Percentiles rank a stretch among this genome's conserved stretches.
phyloP scores from a whole-genome alignment of 768 basidiomycete species.

The Boletus subparvulus region DNA sequence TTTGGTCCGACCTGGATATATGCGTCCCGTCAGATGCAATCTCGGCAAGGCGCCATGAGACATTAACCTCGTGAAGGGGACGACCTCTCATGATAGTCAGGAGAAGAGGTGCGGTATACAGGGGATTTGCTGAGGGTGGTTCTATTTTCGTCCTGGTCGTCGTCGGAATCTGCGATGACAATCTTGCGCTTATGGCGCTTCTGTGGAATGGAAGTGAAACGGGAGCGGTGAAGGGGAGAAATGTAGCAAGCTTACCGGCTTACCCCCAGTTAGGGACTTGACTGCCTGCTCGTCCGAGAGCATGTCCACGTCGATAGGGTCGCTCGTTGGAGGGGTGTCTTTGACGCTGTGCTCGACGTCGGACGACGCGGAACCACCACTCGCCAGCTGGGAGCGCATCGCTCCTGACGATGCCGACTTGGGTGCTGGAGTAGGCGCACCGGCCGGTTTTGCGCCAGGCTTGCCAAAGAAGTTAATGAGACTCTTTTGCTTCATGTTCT shows the following conservation, averaged over 20 bases:
- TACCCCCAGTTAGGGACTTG: slow-evolving; percentile 35
- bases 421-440: slow-evolving; percentile 33
- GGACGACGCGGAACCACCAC: slow-evolving; percentile 43
- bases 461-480: slow-evolving; percentile 67
- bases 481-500: slow-evolving; percentile 68
- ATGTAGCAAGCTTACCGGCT: slow-evolving; percentile 31
- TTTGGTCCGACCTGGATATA: slow-evolving; percentile 48
- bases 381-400: slow-evolving; percentile 41
- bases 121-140: slow-evolving; percentile 6
- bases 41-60: background rate
- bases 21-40: slow-evolving; percentile 1
- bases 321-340: slow-evolving; percentile 76
- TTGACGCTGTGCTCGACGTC: slow-evolving; percentile 46
- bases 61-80: slow-evolving; percentile 29
- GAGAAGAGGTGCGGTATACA: slow-evolving; percentile 29
- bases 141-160: slow-evolving; percentile 40
- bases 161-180: slow-evolving; percentile 68
- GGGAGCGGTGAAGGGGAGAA: background rate
- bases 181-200: slow-evolving; percentile 64
- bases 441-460: slow-evolving; percentile 31
- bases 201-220: slow-evolving; percentile 23
- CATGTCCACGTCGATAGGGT: slow-evolving; percentile 77
- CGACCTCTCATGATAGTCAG: slow-evolving; percentile 24
- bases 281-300: slow-evolving; percentile 45
- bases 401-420: slow-evolving; percentile 31